phyloP scores from a whole-genome alignment of 805 yeast species.

The Pichia occidentalis region DNA sequence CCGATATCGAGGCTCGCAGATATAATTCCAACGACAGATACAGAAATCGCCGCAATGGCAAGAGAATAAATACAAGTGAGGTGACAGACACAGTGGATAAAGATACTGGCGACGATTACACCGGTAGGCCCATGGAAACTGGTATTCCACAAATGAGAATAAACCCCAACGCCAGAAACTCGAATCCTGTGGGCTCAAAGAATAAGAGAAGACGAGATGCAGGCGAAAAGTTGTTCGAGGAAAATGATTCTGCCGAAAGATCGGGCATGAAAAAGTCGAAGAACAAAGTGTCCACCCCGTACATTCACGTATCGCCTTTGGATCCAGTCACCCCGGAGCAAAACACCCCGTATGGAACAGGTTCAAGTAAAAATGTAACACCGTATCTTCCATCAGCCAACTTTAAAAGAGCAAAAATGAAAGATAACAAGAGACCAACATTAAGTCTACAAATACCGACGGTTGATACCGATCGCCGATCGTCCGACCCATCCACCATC shows the following conservation, averaged over 20 bases:
- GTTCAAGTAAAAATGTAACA: slow-evolving; percentile 1
- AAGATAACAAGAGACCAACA: slow-evolving; percentile 40
- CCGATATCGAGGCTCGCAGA: slow-evolving; percentile 15
- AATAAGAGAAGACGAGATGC: too few relatives aligned
- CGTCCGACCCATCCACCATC: slow-evolving; percentile 28
- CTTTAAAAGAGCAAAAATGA: slow-evolving; percentile 2
- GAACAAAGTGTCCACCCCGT: background rate
- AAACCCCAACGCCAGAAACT: too few relatives aligned
- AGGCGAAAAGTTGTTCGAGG: too few relatives aligned
- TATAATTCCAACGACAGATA: too few relatives aligned
- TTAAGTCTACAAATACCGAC: slow-evolving; percentile 59
- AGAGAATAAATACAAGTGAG: slow-evolving; percentile 6
- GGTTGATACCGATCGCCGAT: slow-evolving; percentile 26
- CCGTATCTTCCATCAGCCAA: slow-evolving; percentile 7
- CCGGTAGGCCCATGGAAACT: too few relatives aligned
- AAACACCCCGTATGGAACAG: background rate
- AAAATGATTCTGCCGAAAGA: too few relatives aligned
- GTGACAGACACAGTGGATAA: slow-evolving; percentile 8
- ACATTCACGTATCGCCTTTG: slow-evolving; percentile 2
- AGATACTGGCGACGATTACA: background rate
- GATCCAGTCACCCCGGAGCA: background rate
- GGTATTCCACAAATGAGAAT: too few relatives aligned
- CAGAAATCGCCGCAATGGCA: too few relatives aligned
- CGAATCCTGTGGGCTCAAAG: too few relatives aligned
- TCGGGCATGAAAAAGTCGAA: background rate